phyloP scores from a whole-genome alignment of 106 monocot species.

The Amphibolis antarctica region DNA sequence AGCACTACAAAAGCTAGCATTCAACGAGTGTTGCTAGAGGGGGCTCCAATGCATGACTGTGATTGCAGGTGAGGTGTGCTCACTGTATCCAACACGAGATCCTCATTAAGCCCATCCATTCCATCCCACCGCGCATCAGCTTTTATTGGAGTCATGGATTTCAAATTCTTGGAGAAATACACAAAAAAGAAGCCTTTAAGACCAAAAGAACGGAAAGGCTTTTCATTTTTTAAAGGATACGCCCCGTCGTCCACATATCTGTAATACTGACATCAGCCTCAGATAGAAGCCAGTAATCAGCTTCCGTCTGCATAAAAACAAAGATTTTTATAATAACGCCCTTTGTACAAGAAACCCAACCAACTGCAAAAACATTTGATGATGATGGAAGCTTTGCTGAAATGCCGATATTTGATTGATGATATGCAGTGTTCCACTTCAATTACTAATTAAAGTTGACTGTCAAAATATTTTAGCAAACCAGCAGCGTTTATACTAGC shows the following conservation, averaged over 20 bases:
- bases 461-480: no score
- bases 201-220: background rate
- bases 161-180: background rate
- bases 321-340: background rate
- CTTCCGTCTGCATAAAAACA: slow-evolving; percentile 33
- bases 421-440: no score
- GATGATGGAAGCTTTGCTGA: no score
- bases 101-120: slow-evolving; percentile 18
- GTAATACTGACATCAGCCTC: slow-evolving; percentile 45
- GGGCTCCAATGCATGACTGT: slow-evolving; percentile 16
- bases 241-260: slow-evolving; percentile 43
- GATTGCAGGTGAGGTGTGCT: slow-evolving; percentile 20
- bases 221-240: slow-evolving; percentile 26
- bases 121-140: slow-evolving; percentile 34
- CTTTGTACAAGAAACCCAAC: no score
- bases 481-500: no score
- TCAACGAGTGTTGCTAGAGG: background rate
- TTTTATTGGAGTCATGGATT: slow-evolving; percentile 4
- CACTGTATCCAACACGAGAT: slow-evolving; percentile 8
- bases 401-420: no score
- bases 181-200: background rate
- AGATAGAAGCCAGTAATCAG: slow-evolving; percentile 64
- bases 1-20: background rate
- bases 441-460: no score
- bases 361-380: no score